These are phyloP conservation scores for Olyra latifolia DNA, from an alignment of 176 grass and related monocot species.

Conservation along the genomic window DNA sequence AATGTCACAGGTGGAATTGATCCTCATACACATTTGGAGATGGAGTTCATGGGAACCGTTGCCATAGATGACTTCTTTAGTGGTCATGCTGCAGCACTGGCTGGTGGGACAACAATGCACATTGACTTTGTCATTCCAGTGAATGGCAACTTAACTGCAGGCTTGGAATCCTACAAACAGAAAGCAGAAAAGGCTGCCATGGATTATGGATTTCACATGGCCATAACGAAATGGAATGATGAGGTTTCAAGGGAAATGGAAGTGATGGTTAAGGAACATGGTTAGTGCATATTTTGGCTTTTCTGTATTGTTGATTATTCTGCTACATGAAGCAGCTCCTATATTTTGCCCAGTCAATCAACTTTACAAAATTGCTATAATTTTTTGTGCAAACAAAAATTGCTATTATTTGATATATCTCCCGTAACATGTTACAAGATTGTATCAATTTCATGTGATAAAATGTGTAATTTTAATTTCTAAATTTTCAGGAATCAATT, in stretches of 20 bases:
- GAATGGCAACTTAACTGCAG: conserved; percentile 80
- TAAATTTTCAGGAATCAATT: conserved; percentile 82
- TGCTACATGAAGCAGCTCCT: neutral
- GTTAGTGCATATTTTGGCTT: conserved; percentile 39
- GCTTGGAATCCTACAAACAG: conserved; percentile 71
- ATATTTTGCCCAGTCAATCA: neutral
- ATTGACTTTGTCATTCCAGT: conserved; percentile 96
- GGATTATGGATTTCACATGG: conserved; percentile 99
- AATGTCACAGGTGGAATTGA: conserved; percentile 86
- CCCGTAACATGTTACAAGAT: no score
- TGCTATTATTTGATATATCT: neutral
- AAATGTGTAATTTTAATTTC: conserved; percentile 1
- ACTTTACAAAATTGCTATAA: neutral
- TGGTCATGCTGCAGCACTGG: conserved; percentile 83
- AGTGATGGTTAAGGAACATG: conserved; percentile 90
- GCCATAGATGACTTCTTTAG: conserved; percentile 92
- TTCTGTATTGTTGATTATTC: neutral
- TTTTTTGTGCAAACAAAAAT: neutral
- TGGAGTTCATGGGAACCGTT: conserved; percentile 95
- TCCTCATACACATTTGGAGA: conserved; percentile 89
- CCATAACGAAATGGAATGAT: conserved; percentile 95
- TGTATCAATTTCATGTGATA: neutral
- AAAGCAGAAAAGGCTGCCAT: conserved; percentile 82
- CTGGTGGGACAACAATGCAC: conserved; percentile 96
- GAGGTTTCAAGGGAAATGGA: conserved; percentile 96